A percentile compares a stretch with the other conserved stretches of the same genome.
Evolutionary conservation across 305 asterid genomes (phyloP).

Genomic region (Solanum chacoense): DNA sequence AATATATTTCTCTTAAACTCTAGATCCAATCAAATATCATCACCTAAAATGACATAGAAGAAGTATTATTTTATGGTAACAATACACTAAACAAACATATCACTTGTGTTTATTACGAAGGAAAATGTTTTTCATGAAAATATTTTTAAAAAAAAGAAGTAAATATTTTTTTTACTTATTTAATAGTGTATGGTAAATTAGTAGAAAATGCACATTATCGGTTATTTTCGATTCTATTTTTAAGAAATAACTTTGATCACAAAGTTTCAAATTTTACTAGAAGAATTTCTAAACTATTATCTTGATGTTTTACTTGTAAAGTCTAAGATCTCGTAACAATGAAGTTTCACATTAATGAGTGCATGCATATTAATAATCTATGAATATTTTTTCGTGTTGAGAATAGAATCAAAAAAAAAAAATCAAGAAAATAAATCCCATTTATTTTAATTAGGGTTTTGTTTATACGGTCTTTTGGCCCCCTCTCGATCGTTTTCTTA

Average conservation of each 20-base stretch:
- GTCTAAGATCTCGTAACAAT: background rate
- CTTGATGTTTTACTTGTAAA: too few relatives aligned
- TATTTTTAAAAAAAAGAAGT: too few relatives aligned
- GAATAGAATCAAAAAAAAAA: background rate
- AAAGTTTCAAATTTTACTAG: background rate
- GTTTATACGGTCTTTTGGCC: background rate
- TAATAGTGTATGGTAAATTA: too few relatives aligned
- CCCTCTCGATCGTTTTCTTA: background rate
- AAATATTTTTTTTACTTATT: too few relatives aligned
- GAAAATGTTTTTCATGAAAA: too few relatives aligned
- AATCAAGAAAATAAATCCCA: background rate
- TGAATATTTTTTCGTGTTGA: background rate
- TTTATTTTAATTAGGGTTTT: background rate
- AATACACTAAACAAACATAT: background rate
- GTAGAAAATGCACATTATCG: too few relatives aligned
- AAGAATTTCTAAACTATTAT: too few relatives aligned
- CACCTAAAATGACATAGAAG: too few relatives aligned
- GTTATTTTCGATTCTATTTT: too few relatives aligned
- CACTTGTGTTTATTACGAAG: background rate
- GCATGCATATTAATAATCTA: background rate
- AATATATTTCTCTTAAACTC: too few relatives aligned
- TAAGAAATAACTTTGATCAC: background rate
- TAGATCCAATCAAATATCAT: background rate
- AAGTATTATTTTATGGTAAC: too few relatives aligned
- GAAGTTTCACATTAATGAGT: background rate